Percentiles rank a stretch among this genome's conserved stretches.
These are phyloP conservation scores for Aspergillus sojae DNA, from an alignment of 2,329 filamentous ascomycete species.

Conservation along the genomic window DNA sequence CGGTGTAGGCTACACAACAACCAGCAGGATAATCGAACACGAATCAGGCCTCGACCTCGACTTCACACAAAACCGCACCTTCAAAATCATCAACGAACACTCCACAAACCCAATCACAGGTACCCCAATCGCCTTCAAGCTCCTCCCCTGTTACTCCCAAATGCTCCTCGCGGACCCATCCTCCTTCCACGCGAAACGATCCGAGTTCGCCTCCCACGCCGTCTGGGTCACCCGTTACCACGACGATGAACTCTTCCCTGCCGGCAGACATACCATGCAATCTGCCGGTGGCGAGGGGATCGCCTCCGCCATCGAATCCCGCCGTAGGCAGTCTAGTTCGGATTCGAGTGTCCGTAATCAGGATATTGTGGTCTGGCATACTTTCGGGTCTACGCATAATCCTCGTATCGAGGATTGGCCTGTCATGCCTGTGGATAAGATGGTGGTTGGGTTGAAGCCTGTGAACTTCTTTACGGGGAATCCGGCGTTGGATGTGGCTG, in stretches of 20 bases:
- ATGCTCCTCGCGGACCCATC: constrained; percentile 56
- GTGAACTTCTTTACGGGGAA: constrained; percentile 17
- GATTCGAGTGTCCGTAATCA: constrained; percentile 25
- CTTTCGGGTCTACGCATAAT: constrained; percentile 46
- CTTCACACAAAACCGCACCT: constrained; percentile 46
- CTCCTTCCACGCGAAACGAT: constrained; percentile 51
- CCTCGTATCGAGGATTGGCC: constrained; percentile 46
- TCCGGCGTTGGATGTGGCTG: constrained; percentile 14
- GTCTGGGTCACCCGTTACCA: constrained; percentile 56
- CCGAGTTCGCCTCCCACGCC: constrained; percentile 55
- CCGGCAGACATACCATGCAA: constrained; percentile 57
- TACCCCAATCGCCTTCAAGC: constrained; percentile 57
- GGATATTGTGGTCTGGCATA: constrained; percentile 39
- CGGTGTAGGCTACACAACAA: constrained; percentile 53
- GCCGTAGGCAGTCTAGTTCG: constrained; percentile 36
- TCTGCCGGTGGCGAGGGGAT: constrained; percentile 31
- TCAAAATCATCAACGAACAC: constrained; percentile 60
- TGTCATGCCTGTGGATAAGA: constrained; percentile 38
- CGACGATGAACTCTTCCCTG: constrained; percentile 53
- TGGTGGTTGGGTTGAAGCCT: constrained; percentile 14
- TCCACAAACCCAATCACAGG: constrained; percentile 54
- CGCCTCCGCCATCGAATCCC: constrained; percentile 20
- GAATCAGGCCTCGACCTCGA: constrained; percentile 49
- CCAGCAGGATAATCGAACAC: constrained; percentile 43
- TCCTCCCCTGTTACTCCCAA: constrained; percentile 57